phyloP scores from a whole-genome alignment of 306 rosid species.

The Ziziphus jujuba region DNA sequence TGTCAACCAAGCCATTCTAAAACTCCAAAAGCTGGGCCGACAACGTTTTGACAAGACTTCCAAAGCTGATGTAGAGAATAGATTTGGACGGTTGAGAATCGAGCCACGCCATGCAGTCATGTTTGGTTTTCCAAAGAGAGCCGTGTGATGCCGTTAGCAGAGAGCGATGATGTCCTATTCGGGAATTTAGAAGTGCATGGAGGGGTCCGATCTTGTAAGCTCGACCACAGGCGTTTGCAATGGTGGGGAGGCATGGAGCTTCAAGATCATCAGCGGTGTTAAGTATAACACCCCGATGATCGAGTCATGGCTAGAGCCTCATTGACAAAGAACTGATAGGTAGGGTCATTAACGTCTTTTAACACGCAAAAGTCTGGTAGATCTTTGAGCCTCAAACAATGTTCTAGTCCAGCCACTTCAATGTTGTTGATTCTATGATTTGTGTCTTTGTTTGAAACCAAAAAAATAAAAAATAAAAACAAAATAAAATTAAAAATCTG shows the following conservation, averaged over 20 bases:
- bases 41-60: conserved; percentile 2
- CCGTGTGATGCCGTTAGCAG: neutral
- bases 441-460: conserved; percentile 23
- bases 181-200: no score
- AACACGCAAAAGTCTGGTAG: neutral
- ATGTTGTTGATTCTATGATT: neutral
- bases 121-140: neutral
- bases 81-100: conserved; percentile 2
- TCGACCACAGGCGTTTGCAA: neutral
- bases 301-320: neutral
- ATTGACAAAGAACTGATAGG: neutral
- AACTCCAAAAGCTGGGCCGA: conserved; percentile 15
- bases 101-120: conserved; percentile 7
- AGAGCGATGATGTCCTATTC: neutral
- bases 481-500: neutral
- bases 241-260: neutral
- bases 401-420: conserved; percentile 5
- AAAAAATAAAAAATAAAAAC: neutral
- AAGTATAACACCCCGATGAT: conserved; percentile 9
- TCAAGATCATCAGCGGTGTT: conserved; percentile 20
- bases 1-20: conserved; percentile 21
- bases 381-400: conserved; percentile 16
- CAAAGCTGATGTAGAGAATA: conserved; percentile 21
- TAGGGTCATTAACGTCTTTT: neutral
- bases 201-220: conserved; percentile 23